Conservation (phyloP, 495 filamentous ascomycete species). For the Aspergillus avenaceus region DNA sequence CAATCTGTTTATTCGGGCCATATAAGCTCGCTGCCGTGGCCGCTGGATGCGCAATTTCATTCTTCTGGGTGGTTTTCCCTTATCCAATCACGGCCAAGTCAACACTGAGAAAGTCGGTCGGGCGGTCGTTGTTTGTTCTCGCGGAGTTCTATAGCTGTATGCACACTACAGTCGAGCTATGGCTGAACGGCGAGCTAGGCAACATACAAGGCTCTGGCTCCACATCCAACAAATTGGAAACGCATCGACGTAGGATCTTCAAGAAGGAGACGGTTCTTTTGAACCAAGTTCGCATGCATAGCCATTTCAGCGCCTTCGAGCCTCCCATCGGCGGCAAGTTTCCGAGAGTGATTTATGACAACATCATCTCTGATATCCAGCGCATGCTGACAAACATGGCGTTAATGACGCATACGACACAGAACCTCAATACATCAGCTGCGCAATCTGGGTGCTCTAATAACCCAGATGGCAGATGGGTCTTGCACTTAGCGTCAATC, state of each 20-base stretch:
- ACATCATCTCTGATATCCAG: constrained; percentile 30
- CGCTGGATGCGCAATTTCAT: constrained; percentile 65
- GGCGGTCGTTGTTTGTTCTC: constrained; percentile 62
- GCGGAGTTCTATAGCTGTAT: constrained; percentile 69
- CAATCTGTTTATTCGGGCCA: constrained; percentile 63
- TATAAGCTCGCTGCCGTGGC: constrained; percentile 67
- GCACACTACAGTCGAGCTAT: constrained; percentile 58
- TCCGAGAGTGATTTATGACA: constrained; percentile 28
- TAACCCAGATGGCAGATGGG: constrained; percentile 16
- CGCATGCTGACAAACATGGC: constrained; percentile 61
- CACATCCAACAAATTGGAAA: constrained; percentile 16
- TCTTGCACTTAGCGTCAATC: constrained; percentile 23
- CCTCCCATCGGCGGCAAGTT: constrained; percentile 36
- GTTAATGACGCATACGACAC: constrained; percentile 54
- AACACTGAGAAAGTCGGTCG: constrained; percentile 60
- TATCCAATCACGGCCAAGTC: constrained; percentile 68
- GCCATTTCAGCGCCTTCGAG: constrained; percentile 33
- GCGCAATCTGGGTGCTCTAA: constrained; percentile 8
- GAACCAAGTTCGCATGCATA: constrained; percentile 26
- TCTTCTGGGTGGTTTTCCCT: constrained; percentile 76
- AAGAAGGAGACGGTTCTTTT: constrained; percentile 33
- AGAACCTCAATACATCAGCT: constrained; percentile 19
- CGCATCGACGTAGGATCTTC: constrained; percentile 24
- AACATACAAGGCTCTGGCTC: constrained; percentile 31
- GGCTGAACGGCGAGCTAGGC: constrained; percentile 55